Evolutionary conservation across 23 red algal species (phyloP), one percentile per base, ranked within the genome.

Genomic region (Gracilaria caudata): DNA sequence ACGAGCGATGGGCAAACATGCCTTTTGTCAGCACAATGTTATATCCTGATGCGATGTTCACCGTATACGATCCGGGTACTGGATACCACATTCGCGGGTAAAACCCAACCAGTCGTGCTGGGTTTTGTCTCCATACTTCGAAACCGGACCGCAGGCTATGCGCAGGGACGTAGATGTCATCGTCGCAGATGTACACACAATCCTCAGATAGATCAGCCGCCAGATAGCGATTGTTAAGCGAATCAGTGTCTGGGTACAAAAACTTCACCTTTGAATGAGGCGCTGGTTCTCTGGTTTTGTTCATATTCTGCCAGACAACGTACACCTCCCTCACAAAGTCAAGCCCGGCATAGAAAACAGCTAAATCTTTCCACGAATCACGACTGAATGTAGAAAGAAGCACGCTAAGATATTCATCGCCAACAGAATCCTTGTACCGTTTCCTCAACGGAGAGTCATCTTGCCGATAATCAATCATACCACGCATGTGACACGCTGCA

Each of bases 1-100:
- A 91, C 17, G 80, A 81, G 19, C 82, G 77, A 72, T 87, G 86
- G 35, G 89, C 82, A 82, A 95, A 95, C 81, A 95, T 95, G 51
- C 84, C 83, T 57, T 95, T 95, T 33, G 93, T 95, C 45, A 95
- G 78, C 61, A 95, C 88, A 28, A 95, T 95, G 58, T 87, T 90
- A 49, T 95, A 95, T n/a, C 93, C 81, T 28, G 61, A 56, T 12
- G 51, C 87, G 14, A 78, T 79, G 53, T 77, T 68, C 35, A 64
- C 74, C 20, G 77, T 73, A 19, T 81, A 81, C 9, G 51, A 78
- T n/a, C 75, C 80, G 9, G 73, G 74, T 11, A 73, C 68, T 28
- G 72, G 64, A 32, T 84, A 68, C 77, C 89, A 89, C 40, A 91
- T 75, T 47, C 93, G 60, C 30, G 93, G 93, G 24, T 86, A 95